Conservation (phyloP, 257 asterid species). For the Anisodus tanguticus region DNA sequence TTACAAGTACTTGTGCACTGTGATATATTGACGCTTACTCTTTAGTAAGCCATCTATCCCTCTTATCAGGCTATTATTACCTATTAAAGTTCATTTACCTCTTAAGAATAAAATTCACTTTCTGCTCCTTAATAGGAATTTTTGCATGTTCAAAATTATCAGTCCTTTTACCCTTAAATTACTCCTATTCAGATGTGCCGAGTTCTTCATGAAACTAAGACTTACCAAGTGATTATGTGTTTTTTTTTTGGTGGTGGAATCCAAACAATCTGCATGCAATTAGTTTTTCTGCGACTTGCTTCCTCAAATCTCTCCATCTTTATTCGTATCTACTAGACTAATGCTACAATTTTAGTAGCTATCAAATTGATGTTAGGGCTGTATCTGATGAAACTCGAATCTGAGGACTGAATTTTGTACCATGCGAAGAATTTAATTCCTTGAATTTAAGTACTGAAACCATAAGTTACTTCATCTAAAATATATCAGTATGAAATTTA, state of each 20-base stretch:
- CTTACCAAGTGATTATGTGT: background rate
- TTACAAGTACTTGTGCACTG: background rate
- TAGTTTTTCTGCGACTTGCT: background rate
- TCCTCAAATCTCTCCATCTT: slow-evolving; percentile 5
- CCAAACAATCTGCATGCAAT: background rate
- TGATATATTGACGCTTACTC: too few relatives aligned
- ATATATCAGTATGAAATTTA: background rate
- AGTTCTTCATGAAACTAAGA: too few relatives aligned
- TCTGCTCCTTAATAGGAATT: background rate
- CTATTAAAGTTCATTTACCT: background rate
- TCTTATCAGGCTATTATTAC: background rate
- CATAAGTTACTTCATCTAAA: background rate
- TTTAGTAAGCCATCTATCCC: too few relatives aligned
- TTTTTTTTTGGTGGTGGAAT: background rate
- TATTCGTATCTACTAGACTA: background rate
- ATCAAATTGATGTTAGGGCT: background rate
- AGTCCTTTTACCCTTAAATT: background rate
- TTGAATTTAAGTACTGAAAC: background rate
- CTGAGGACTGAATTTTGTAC: background rate
- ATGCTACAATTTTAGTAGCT: background rate
- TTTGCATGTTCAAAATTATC: background rate
- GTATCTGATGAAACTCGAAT: background rate
- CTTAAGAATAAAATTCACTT: background rate
- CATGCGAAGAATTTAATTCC: background rate
- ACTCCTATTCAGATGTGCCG: background rate